Evolutionary conservation across 768 basidiomycete genomes (phyloP).

Genomic region (Grammothele lineata): DNA sequence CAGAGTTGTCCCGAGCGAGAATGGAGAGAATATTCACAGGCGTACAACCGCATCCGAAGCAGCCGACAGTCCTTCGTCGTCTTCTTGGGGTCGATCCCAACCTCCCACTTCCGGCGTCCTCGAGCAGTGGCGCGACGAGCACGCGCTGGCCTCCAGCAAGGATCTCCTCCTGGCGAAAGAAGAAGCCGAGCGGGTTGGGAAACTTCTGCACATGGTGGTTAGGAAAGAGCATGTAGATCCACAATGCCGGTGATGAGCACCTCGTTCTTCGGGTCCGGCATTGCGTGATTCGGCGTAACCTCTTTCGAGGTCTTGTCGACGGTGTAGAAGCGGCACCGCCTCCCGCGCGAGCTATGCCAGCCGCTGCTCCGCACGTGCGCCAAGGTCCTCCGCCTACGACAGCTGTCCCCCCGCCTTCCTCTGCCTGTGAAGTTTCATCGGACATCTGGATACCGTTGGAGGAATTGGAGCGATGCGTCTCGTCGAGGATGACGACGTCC

Average conservation of each 20-base stretch:
- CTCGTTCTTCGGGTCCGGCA: slow-evolving; percentile 91
- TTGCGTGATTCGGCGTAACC: slow-evolving; percentile 98
- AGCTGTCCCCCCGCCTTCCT: slow-evolving; percentile 29
- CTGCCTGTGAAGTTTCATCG: slow-evolving; percentile 37
- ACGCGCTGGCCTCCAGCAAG: slow-evolving; percentile 97
- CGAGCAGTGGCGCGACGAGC: slow-evolving; percentile 79
- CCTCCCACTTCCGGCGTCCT: slow-evolving; percentile 77
- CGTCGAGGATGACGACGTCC: slow-evolving; percentile 50
- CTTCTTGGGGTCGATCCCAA: slow-evolving; percentile 82
- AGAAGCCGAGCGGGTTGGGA: slow-evolving; percentile 99
- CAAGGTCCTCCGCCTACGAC: slow-evolving; percentile 54
- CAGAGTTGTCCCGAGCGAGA: not conserved
- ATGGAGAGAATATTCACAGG: slow-evolving; percentile 35
- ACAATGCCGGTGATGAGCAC: slow-evolving; percentile 38
- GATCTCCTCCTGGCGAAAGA: slow-evolving; percentile 99
- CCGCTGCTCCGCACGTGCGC: slow-evolving; percentile 88
- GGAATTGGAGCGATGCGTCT: slow-evolving; percentile 47
- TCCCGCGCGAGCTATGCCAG: slow-evolving; percentile 89
- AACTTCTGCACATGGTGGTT: slow-evolving; percentile 39
- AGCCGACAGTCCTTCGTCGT: slow-evolving; percentile 94
- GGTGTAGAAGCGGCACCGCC: slow-evolving; percentile 93
- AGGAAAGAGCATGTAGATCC: slow-evolving; percentile 9
- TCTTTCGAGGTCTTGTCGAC: slow-evolving; percentile 96
- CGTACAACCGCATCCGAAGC: slow-evolving; percentile 90
- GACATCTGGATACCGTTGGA: slow-evolving; percentile 50